Evolutionary conservation across 805 yeast genomes (phyloP), one percentile per base, ranked within the genome.

Genomic region (Candida gorgasii): DNA sequence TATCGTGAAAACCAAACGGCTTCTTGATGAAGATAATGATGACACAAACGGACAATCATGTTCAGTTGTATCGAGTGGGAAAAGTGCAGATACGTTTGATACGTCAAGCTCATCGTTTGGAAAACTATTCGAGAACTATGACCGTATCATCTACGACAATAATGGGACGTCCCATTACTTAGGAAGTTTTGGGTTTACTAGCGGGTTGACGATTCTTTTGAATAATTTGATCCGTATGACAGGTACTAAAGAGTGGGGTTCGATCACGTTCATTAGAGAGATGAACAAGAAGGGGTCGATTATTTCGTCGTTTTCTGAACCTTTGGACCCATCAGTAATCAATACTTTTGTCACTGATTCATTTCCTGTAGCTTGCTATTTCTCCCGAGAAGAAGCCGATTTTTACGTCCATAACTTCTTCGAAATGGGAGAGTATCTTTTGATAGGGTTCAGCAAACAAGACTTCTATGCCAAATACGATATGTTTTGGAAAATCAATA

Each of bases 231-330:
- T 42, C 12, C n/a, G 41, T 6, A 32, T 26, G 27, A 43, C 46
- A 6, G 16, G 24, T 8, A 38, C 29, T 12, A 28, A 29, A 18
- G 43, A 42, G 4, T 13, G 36, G 15, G 33, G 34, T 13, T 43
- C 46, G 9, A 24, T 46, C 8, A 29, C 36, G 20, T 43, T 43
- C 22, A 43, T 46, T n/a, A 22, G 14, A 12, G 39, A 33, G 9
- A 46, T 46, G 46, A 46, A 42, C 29, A 30, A 33, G n/a, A 42
- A 40, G 15, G 49, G 49, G 2, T 35, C 43, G 2, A 39, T 46
- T 11, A 46, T 46, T n/a, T 43, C 46, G 5, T 46, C 49, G 5
- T 46, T 46, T 35, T 41, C 46, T 9, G 49, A 46, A 5, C 30
- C 43, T 2, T 35, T 44, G 4, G 32, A 46, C 16, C 48, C 48